Evolutionary conservation across 371 early-diverging fungal species (phyloP).

Genomic region (Sporodiniella umbellata): DNA sequence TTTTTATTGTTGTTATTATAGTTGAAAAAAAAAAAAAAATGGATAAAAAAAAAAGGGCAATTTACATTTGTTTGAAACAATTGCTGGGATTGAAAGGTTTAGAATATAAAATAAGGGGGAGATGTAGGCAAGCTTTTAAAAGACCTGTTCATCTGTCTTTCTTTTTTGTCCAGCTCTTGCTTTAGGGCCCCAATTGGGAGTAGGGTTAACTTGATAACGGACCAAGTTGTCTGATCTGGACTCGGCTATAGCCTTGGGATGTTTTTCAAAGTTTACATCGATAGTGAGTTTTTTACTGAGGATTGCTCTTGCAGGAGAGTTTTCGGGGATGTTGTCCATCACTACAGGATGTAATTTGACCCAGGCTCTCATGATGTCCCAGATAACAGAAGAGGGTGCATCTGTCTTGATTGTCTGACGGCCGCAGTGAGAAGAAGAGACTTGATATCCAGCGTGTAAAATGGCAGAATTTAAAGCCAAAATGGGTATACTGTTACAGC

Average conservation of each 20-base stretch:
- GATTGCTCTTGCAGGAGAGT: slow-evolving; percentile 69
- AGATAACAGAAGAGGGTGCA: slow-evolving; percentile 88
- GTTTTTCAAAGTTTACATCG: slow-evolving; percentile 63
- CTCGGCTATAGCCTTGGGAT: slow-evolving; percentile 71
- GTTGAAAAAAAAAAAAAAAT: slow-evolving; percentile 8
- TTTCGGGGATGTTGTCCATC: slow-evolving; percentile 61
- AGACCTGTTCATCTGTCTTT: slow-evolving; percentile 31
- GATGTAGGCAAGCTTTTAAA: neutral
- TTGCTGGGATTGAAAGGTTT: neutral
- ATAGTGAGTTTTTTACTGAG: slow-evolving; percentile 59
- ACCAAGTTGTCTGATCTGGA: slow-evolving; percentile 81
- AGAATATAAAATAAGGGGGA: neutral
- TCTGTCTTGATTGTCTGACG: slow-evolving; percentile 93
- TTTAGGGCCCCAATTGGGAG: slow-evolving; percentile 95
- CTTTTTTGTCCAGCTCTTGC: slow-evolving; percentile 67
- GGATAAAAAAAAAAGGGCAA: slow-evolving; percentile 4
- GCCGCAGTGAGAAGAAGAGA: slow-evolving; percentile 89
- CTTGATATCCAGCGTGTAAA: slow-evolving; percentile 88
- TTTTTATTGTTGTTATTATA: too few relatives aligned
- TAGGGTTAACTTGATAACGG: slow-evolving; percentile 92
- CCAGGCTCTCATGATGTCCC: slow-evolving; percentile 89
- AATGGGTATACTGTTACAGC: slow-evolving; percentile 57
- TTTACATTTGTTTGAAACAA: slow-evolving; percentile 2
- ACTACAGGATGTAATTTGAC: slow-evolving; percentile 69
- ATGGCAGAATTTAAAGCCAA: slow-evolving; percentile 77